These are phyloP conservation scores for Heterotrichella gracilis DNA, from an alignment of 352 stramenopile genomes.

Conservation along the genomic window DNA sequence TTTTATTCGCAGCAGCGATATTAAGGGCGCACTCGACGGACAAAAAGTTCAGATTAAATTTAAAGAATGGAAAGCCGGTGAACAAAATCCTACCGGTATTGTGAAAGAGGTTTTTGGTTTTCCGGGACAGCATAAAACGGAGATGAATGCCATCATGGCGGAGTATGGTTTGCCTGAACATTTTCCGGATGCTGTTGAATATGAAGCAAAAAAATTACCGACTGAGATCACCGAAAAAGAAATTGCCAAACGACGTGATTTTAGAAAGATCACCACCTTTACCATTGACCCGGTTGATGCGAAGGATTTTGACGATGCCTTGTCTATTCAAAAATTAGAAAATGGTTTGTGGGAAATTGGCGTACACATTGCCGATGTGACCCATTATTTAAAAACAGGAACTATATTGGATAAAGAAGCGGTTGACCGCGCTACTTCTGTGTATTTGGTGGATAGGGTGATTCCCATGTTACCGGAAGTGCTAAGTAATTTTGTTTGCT, in stretches of 20 bases:
- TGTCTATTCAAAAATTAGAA: not conserved
- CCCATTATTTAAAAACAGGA: not conserved
- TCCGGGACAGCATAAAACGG: not conserved
- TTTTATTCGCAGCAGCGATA: not conserved
- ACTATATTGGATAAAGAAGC: constrained; percentile 1
- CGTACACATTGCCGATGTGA: not conserved
- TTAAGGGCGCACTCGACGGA: not conserved
- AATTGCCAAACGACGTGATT: not conserved
- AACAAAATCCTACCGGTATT: not conserved
- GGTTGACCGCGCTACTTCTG: not conserved
- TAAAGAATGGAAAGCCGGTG: not conserved
- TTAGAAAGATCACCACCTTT: not conserved
- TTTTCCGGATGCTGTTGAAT: not conserved
- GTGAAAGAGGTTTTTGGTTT: not conserved
- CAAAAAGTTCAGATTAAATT: not conserved
- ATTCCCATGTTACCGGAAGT: not conserved
- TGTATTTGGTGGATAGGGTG: not conserved
- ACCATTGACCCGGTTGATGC: not conserved
- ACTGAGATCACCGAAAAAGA: not conserved
- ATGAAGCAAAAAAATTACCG: not conserved
- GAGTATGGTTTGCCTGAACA: not conserved
- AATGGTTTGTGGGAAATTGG: not conserved
- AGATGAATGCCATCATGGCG: not conserved
- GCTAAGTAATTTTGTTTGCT: not conserved
- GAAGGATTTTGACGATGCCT: not conserved